Conservation (phyloP, 768 basidiomycete species). For the Calocera cornea region DNA sequence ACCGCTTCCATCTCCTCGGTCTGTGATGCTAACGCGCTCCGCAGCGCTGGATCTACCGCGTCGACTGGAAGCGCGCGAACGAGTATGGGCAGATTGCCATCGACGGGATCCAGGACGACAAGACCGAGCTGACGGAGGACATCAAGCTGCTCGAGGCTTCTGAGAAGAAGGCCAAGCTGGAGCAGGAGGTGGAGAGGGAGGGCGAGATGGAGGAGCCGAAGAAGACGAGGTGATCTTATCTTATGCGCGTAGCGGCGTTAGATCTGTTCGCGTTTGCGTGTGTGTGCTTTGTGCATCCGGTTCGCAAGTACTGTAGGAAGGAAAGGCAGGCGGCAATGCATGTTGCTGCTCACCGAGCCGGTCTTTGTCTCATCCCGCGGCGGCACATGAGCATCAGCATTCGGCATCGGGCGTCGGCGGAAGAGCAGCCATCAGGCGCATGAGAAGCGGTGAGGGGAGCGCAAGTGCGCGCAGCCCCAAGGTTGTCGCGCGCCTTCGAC, state of each 20-base stretch:
- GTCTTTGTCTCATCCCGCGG: too few species aligned
- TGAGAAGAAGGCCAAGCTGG: constrained; percentile 8
- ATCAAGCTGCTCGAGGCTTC: constrained; percentile 6
- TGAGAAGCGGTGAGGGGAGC: too few species aligned
- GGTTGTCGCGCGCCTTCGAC: too few species aligned
- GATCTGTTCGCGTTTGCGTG: too few species aligned
- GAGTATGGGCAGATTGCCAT: constrained; percentile 76
- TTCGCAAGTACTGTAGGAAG: too few species aligned
- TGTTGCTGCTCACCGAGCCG: too few species aligned
- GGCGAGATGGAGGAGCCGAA: constrained; percentile 7
- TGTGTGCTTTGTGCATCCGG: not conserved
- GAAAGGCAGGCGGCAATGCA: too few species aligned
- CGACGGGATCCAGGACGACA: constrained; percentile 9
- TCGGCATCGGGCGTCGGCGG: too few species aligned
- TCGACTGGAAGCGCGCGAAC: constrained; percentile 89
- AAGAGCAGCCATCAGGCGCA: too few species aligned
- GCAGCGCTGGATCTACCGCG: constrained; percentile 92
- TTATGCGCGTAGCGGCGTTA: too few species aligned
- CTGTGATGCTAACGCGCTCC: not conserved
- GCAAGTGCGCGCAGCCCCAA: too few species aligned
- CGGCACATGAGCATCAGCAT: too few species aligned
- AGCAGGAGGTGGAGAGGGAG: not conserved
- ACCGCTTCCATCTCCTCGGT: not conserved
- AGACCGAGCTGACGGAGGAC: constrained; percentile 11
- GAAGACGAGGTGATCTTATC: not conserved